Evolutionary conservation across 345 rosid genomes (phyloP), one percentile per base, ranked within the genome.

Genomic region (Trapa incisa): DNA sequence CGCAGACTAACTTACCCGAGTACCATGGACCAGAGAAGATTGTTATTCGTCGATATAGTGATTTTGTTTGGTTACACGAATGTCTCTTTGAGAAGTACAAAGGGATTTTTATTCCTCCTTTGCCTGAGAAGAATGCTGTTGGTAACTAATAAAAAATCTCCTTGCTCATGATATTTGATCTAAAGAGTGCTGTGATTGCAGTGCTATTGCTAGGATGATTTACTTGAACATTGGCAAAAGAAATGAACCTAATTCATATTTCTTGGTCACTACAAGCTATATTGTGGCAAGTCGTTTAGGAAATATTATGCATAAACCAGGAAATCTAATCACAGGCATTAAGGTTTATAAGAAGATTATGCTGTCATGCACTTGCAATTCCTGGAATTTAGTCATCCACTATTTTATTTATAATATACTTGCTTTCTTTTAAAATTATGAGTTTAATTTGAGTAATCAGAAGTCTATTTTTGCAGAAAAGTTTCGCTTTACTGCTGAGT

Each of bases 81-180:
- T 90, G 91, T 41, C 95, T 94, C 62, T 94, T 84, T 64, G 96
- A 94, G 80, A 89, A 81, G 74, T 91, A 73, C 84, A 91, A 81
- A 67, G 99, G 99, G 63, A 66, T 91, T 71, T 94, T 94, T 72
- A 84, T 94, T 75, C 99, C 97, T 75, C 96, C 99, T 68, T 77
- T 94, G 22, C 99, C 99, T 0, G 99, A 94, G 81, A 94, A 94
- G 87, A 94, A 93, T 81, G 89, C 96, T 75, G 97, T 94, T 54
- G 99, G 99, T 94, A 86, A 75, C 52, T 45, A 72, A 52, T 76
- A 52, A 41, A 38, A 37, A 57, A 6, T 12, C 13, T 42, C 66
- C 35, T 37, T 33, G 65, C 70, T 12, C 32, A 33, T 58, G 37
- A 41, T 72, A 17, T 68, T 11, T 35, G 60, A 43, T 43, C 66